Evolutionary conservation across 1,139 yeast genomes (phyloP), one percentile per base, ranked within the genome.

Genomic region (Trichomonascaceae sp.): DNA sequence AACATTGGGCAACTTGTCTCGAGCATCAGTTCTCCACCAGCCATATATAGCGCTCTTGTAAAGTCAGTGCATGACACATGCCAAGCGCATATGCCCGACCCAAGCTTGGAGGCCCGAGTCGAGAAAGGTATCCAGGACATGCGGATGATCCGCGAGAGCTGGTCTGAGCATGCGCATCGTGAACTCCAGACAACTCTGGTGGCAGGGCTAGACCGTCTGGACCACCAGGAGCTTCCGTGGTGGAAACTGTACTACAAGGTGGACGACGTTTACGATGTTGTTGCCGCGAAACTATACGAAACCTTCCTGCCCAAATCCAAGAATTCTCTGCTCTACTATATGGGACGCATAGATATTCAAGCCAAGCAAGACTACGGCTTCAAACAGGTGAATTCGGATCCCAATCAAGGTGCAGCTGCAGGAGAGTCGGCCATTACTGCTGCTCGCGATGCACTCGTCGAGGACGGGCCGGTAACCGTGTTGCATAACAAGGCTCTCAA

Each of bases 141-240:
- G 27, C 33, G 11, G 11, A 11, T 20, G 9, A 11, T 11, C 11
- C 46, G 62, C 25, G 35, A 42, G 11, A 36, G 46, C 15, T 60
- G 65, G 65, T 45, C 62, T 1, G 39, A 43, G 9, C 41, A 43
- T 4, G 64, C 65, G 1, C 65, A 60, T 37, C 39, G 43, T 15
- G 65, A 60, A 42, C 47, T 60, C 13, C 62, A 61, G 37, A 48
- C 54, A 5, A 40, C 41, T 9, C 44, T 59, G 5, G 38, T 46
- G 8, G 46, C 47, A 11, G 43, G 48, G 11, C 38, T 59, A 4
- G 49, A 46, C 17, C 16, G 25, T 1, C 39, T 48, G 35, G 38
- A 43, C n/a, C 20, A 34, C 16, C 33, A 39, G 13, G 42, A 44
- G 4, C 37, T 58, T 20, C 54, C 62, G 3, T 60, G 64, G 64